These are phyloP conservation scores for Nakaseomyces nivariensis DNA, from an alignment of 1,139 yeast species.

Conservation along the genomic window DNA sequence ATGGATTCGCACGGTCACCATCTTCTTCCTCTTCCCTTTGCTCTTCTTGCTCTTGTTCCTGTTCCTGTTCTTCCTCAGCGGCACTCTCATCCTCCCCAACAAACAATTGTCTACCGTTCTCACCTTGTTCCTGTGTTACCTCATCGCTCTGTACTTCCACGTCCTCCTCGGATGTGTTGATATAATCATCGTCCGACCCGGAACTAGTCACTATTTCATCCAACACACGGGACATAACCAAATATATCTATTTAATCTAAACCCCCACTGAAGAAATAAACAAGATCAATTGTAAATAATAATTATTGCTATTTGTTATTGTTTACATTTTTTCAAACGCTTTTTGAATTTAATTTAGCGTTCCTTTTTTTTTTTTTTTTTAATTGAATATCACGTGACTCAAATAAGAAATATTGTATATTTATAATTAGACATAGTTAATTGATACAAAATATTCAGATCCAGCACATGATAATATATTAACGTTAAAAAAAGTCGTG, in stretches of 20 bases:
- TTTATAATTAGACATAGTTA: no score
- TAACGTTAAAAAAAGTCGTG: neutral
- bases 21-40: neutral
- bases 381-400: neutral
- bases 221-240: neutral
- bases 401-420: neutral
- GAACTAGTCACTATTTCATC: slow-evolving; percentile 4
- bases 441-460: no score
- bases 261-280: no score
- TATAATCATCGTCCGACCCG: neutral
- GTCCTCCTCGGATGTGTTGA: neutral
- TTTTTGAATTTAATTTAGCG: no score
- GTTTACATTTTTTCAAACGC: no score
- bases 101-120: neutral
- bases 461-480: neutral
- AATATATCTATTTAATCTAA: no score
- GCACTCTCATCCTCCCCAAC: neutral
- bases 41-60: neutral
- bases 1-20: slow-evolving; percentile 9
- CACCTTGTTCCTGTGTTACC: neutral
- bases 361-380: no score
- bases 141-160: neutral
- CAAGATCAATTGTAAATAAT: no score
- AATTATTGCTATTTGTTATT: neutral
- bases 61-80: neutral